Percentiles rank a stretch among this genome's conserved stretches.
Conservation (phyloP, 345 rosid genomes). For the Atalantia buxifolia region DNA sequence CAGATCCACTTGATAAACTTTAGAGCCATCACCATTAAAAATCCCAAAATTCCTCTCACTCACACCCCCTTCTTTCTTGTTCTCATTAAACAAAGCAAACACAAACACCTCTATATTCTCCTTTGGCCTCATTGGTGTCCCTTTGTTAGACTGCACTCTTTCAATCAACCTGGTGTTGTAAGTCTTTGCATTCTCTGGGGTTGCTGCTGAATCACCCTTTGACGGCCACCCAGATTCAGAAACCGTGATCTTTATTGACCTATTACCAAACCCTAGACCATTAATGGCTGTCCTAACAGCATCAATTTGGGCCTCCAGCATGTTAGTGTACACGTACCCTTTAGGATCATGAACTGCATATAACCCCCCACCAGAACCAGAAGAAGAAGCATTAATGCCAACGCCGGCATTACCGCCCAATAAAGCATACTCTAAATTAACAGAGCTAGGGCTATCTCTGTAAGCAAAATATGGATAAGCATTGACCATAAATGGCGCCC, state of each 20-base stretch:
- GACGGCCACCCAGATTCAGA: slow-evolving; percentile 74
- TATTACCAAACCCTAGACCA: slow-evolving; percentile 45
- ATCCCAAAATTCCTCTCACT: slow-evolving; percentile 63
- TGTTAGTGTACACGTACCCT: slow-evolving; percentile 47
- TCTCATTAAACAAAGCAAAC: slow-evolving; percentile 66
- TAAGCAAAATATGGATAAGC: slow-evolving; percentile 72
- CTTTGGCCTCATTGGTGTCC: slow-evolving; percentile 56
- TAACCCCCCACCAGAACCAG: no score
- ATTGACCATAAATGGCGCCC: slow-evolving; percentile 60
- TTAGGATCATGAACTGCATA: slow-evolving; percentile 46
- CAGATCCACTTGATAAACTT: slow-evolving; percentile 52
- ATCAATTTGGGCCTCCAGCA: slow-evolving; percentile 67
- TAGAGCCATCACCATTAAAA: slow-evolving; percentile 58
- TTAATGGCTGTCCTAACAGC: slow-evolving; percentile 54
- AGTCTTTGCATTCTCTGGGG: slow-evolving; percentile 43
- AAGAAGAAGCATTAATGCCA: slow-evolving; percentile 20
- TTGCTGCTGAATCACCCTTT: slow-evolving; percentile 52
- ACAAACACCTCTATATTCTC: slow-evolving; percentile 44
- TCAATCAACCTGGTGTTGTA: slow-evolving; percentile 60
- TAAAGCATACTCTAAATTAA: slow-evolving; percentile 51
- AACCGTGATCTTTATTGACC: slow-evolving; percentile 37
- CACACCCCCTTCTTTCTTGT: slow-evolving; percentile 49
- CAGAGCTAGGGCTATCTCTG: slow-evolving; percentile 41
- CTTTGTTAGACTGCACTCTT: slow-evolving; percentile 47
- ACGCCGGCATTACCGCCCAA: slow-evolving; percentile 19